Conservation (phyloP, 2,329 filamentous ascomycete genomes). For the Tolypocladium tropicale region DNA sequence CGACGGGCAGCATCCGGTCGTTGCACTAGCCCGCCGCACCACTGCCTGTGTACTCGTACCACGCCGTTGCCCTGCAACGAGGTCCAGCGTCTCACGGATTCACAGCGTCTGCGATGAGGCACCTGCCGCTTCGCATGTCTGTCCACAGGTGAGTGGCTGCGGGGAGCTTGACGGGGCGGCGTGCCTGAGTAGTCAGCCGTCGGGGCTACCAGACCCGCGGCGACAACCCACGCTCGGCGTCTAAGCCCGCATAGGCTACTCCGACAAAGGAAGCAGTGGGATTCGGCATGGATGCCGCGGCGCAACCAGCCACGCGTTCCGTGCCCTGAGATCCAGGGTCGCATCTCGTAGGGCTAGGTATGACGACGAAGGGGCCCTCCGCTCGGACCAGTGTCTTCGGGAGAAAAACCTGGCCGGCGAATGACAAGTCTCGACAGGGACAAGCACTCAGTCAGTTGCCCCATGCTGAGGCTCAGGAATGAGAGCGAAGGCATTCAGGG, state of each 20-base stretch:
- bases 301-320: not conserved
- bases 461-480: not conserved
- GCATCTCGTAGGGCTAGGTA: conserved; percentile 1
- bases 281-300: not conserved
- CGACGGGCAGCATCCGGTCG: not conserved
- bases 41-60: too few relatives aligned
- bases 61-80: not conserved
- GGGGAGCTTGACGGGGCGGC: not conserved
- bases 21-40: not conserved
- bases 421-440: not conserved
- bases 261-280: not conserved
- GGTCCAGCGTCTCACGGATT: not conserved
- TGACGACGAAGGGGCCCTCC: not conserved
- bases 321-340: not conserved
- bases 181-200: not conserved
- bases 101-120: not conserved
- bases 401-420: not conserved
- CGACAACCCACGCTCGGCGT: not conserved
- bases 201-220: not conserved
- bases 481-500: not conserved
- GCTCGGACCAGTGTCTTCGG: not conserved
- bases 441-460: not conserved
- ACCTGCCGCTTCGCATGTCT: not conserved
- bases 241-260: not conserved
- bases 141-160: not conserved